Evolutionary conservation across 257 asterid species (phyloP).

Genomic region (Scutellaria barbata): DNA sequence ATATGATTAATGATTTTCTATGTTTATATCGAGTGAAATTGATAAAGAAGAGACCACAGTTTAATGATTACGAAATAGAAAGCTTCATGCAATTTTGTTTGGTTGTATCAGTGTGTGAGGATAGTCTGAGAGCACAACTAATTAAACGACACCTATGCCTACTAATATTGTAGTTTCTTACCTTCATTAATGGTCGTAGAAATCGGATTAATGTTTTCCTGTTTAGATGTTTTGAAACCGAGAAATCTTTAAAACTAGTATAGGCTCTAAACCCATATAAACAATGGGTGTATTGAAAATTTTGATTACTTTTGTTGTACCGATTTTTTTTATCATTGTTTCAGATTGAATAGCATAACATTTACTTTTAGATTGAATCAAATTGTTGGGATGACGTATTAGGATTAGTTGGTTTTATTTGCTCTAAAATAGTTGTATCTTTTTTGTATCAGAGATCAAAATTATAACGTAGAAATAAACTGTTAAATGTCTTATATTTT

Average conservation of each 20-base stretch:
- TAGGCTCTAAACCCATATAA: neutral
- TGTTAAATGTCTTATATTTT: too few species aligned
- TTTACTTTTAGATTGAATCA: neutral
- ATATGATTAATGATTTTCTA: neutral
- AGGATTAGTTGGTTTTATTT: neutral
- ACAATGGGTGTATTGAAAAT: too few species aligned
- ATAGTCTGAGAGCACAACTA: too few species aligned
- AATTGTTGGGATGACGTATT: neutral
- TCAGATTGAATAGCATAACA: neutral
- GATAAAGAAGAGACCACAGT: neutral
- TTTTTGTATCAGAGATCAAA: neutral
- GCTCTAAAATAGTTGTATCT: neutral
- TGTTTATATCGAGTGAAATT: neutral
- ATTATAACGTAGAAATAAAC: neutral
- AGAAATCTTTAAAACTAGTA: neutral
- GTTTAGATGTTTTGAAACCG: neutral
- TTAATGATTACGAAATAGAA: neutral
- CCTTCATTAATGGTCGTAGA: neutral
- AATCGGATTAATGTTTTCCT: neutral
- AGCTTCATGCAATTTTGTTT: neutral
- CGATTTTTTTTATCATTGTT: neutral
- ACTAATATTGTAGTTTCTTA: neutral
- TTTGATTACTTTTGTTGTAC: neutral
- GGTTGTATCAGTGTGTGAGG: neutral
- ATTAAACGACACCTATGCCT: neutral